Conservation (phyloP, 768 basidiomycete species). For the Boletus pseudopeckii region DNA sequence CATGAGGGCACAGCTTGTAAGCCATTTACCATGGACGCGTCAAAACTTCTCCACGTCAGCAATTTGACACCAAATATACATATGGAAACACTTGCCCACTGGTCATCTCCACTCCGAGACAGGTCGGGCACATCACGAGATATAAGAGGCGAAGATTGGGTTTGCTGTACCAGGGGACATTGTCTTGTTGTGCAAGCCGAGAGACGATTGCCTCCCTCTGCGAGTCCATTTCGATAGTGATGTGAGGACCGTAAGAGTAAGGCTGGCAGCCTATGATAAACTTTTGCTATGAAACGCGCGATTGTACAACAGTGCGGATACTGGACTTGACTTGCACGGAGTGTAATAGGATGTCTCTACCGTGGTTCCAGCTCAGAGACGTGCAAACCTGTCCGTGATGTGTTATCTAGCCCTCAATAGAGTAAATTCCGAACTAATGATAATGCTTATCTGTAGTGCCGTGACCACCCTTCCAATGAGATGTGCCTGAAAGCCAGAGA, state of each 20-base stretch:
- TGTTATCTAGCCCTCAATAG: background rate
- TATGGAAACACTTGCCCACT: constrained; percentile 10
- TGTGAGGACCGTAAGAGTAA: background rate
- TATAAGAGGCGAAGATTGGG: constrained; percentile 56
- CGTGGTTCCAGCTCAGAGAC: background rate
- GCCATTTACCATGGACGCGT: constrained; percentile 60
- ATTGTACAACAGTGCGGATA: background rate
- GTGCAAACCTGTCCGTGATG: background rate
- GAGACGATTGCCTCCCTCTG: constrained; percentile 12
- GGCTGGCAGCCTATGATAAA: background rate
- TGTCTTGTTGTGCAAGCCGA: constrained; percentile 38
- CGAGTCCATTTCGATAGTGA: constrained; percentile 4
- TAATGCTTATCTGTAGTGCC: background rate
- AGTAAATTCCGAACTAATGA: background rate
- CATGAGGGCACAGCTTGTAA: constrained; percentile 57
- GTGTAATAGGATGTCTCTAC: background rate
- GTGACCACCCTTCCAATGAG: background rate
- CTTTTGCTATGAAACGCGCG: too few species aligned
- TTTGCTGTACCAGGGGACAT: constrained; percentile 59
- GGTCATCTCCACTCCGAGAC: constrained; percentile 20
- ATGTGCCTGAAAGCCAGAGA: background rate
- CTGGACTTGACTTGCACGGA: background rate
- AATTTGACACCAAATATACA: background rate
- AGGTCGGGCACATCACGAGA: constrained; percentile 48
- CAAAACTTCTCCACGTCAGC: constrained; percentile 11